These are phyloP conservation scores for Cutaneotrichosporon cutaneum DNA, from an alignment of 1,284 basidiomycete genomes.

Conservation along the genomic window DNA sequence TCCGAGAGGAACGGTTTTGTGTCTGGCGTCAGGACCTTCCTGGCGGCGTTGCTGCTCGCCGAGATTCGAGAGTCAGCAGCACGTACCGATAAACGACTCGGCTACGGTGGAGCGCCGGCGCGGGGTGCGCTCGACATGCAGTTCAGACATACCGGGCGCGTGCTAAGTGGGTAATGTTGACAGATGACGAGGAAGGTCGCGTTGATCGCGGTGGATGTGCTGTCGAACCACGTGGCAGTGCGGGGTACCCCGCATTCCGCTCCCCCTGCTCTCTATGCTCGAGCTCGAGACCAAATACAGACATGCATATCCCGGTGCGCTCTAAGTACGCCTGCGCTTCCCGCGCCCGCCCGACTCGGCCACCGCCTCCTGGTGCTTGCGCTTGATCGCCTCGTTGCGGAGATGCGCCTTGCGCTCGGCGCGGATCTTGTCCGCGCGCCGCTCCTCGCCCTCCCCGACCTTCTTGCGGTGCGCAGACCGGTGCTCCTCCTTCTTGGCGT, in stretches of 20 bases:
- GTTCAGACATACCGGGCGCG: slow-evolving; percentile 8
- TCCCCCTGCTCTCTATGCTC: neutral
- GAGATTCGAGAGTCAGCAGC: too few relatives aligned
- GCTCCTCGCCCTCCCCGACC: slow-evolving; percentile 72
- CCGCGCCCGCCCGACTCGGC: slow-evolving; percentile 27
- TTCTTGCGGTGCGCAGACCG: slow-evolving; percentile 45
- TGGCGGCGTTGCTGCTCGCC: neutral
- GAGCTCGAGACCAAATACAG: neutral
- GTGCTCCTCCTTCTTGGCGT: slow-evolving; percentile 74
- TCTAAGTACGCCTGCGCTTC: slow-evolving; percentile 17
- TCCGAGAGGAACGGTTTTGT: slow-evolving; percentile 53
- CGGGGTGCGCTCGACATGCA: slow-evolving; percentile 6
- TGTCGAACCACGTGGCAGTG: neutral
- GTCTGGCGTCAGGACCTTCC: slow-evolving; percentile 30
- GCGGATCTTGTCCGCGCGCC: slow-evolving; percentile 74
- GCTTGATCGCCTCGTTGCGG: slow-evolving; percentile 49
- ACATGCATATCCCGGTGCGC: neutral
- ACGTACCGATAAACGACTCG: slow-evolving; percentile 25
- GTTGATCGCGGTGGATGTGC: neutral
- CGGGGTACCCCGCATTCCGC: neutral
- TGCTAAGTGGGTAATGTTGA: neutral
- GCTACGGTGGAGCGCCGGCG: slow-evolving; percentile 18
- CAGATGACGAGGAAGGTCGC: neutral
- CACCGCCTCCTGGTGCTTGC: slow-evolving; percentile 40
- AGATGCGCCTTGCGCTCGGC: slow-evolving; percentile 66